phyloP scores from a whole-genome alignment of 441 rosid species.

The Pelargonium myrrhifolium region DNA sequence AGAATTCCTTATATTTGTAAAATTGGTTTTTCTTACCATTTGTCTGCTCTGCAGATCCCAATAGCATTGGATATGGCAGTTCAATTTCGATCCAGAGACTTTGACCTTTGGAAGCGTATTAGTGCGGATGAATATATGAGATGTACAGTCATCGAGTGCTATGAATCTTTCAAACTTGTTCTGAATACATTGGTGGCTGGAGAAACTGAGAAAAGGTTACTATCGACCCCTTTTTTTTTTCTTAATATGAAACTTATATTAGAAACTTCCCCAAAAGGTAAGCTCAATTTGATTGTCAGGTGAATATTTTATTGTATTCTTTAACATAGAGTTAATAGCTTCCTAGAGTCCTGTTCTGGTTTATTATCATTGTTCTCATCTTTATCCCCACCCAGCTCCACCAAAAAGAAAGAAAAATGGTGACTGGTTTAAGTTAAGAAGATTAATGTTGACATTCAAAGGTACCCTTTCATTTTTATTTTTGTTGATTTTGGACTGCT shows the following conservation, averaged over 20 bases:
- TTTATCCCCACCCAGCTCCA: too few species aligned
- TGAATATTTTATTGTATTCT: not conserved
- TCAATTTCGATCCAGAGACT: conserved; percentile 70
- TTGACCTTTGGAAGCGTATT: conserved; percentile 98
- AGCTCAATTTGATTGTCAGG: not conserved
- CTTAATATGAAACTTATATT: not conserved
- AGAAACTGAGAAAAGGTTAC: conserved; percentile 93
- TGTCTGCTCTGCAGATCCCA: conserved; percentile 56
- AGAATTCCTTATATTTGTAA: conserved; percentile 9
- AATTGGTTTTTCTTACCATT: conserved; percentile 16
- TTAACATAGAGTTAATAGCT: not conserved
- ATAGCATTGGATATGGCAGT: conserved; percentile 96
- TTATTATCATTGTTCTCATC: not conserved
- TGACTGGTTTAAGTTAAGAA: too few species aligned
- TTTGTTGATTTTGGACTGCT: too few species aligned
- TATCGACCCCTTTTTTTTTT: not conserved
- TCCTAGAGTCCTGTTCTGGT: not conserved
- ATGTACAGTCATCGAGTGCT: conserved; percentile 96
- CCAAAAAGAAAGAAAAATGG: too few species aligned
- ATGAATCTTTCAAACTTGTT: conserved; percentile 84
- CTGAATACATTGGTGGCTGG: conserved; percentile 75
- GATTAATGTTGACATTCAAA: too few species aligned
- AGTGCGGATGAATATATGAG: conserved; percentile 96
- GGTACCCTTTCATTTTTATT: too few species aligned
- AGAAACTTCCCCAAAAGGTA: not conserved